Percentiles rank a stretch among this genome's conserved stretches.
Evolutionary conservation across 2,329 filamentous ascomycete genomes (phyloP).

Genomic region (Leptodontidium sp.): DNA sequence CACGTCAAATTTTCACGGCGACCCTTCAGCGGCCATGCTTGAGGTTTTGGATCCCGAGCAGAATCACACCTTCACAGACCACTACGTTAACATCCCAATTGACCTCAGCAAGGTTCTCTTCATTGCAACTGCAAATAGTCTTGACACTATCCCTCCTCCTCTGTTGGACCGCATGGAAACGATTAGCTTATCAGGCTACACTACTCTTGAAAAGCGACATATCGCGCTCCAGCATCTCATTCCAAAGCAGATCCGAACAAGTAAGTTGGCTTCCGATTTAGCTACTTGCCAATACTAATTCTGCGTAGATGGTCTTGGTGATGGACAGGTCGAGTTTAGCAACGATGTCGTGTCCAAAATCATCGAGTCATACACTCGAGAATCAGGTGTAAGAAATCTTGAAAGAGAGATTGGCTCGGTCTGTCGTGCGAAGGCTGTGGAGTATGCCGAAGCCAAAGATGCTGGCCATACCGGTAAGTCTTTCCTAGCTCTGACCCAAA

Average conservation of each 20-base stretch:
- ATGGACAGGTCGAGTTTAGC: constrained; percentile 77
- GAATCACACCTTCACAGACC: constrained; percentile 92
- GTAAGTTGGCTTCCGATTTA: constrained; percentile 34
- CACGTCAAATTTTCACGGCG: constrained; percentile 88
- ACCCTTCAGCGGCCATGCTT: constrained; percentile 96
- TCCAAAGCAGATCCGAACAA: constrained; percentile 92
- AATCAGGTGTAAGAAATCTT: constrained; percentile 93
- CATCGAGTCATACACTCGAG: constrained; percentile 95
- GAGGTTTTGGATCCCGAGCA: constrained; percentile 98
- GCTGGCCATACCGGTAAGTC: constrained; percentile 55
- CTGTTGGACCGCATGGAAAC: constrained; percentile 97
- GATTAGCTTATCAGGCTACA: constrained; percentile 93
- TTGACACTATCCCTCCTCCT: constrained; percentile 95
- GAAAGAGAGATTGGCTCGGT: constrained; percentile 96
- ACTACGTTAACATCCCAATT: constrained; percentile 95
- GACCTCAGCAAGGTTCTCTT: constrained; percentile 97
- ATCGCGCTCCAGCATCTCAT: constrained; percentile 94
- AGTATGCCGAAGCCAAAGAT: constrained; percentile 91
- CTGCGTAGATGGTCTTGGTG: constrained; percentile 70
- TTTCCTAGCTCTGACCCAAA: background rate
- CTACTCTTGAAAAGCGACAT: constrained; percentile 94
- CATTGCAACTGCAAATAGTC: constrained; percentile 93
- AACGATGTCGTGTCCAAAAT: constrained; percentile 92
- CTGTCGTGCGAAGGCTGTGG: constrained; percentile 93
- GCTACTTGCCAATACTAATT: constrained; percentile 33